A percentile compares a stretch with the other conserved stretches of the same genome.
Evolutionary conservation across 495 filamentous ascomycete genomes (phyloP).

Genomic region (Lentithecium fluviatile): DNA sequence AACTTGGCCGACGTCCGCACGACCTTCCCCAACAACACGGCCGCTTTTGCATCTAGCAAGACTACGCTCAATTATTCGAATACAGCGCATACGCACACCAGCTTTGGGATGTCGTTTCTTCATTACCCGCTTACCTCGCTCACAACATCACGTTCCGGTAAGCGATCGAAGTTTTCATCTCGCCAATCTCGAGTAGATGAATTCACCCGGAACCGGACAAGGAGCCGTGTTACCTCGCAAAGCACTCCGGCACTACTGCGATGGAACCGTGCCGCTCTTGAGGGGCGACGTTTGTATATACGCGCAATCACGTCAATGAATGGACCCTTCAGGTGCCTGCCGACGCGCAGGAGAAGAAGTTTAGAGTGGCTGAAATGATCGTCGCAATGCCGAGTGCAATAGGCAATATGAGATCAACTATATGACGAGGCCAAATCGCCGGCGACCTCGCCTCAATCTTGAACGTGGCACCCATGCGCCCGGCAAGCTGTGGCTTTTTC

Average conservation of each 20-base stretch:
- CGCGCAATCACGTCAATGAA: background rate
- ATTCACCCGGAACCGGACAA: constrained; percentile 10
- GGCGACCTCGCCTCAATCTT: background rate
- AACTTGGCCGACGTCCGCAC: too few species aligned
- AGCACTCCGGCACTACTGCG: constrained; percentile 3
- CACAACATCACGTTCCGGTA: too few species aligned
- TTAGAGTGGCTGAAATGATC: background rate
- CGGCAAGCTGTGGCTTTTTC: constrained; percentile 5
- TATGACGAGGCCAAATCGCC: too few species aligned
- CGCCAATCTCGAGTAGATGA: constrained; percentile 6
- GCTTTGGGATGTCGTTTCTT: too few species aligned
- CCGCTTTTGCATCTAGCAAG: too few species aligned
- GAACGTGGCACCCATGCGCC: constrained; percentile 25
- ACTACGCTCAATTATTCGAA: too few species aligned
- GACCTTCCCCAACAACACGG: too few species aligned
- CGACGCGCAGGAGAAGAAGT: too few species aligned
- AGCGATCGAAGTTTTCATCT: too few species aligned
- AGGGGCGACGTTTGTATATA: background rate
- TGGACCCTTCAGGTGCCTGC: too few species aligned
- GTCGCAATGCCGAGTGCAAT: background rate
- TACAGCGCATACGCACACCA: too few species aligned
- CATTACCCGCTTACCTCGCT: too few species aligned
- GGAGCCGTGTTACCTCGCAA: background rate
- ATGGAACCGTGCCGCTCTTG: background rate
- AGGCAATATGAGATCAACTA: constrained; percentile 4